phyloP scores from a whole-genome alignment of 1,139 yeast genomes.

The Zygosaccharomyces pseudobailii region DNA sequence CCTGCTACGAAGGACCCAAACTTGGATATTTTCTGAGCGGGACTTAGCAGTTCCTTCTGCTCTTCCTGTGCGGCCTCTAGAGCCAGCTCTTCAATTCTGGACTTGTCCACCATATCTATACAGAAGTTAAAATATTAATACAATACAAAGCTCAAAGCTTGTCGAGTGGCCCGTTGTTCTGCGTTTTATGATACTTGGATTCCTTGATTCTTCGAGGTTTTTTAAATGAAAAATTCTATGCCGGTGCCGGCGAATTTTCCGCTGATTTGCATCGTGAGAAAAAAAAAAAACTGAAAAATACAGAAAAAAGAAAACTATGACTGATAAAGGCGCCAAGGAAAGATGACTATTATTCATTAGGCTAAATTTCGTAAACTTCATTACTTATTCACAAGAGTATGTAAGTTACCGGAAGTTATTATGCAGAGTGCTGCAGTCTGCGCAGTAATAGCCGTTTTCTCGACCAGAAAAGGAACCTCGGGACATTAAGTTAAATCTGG shows the following conservation, averaged over 20 bases:
- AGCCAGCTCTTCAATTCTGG: slow-evolving; percentile 1
- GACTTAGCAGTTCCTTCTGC: slow-evolving; percentile 30
- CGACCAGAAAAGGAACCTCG: slow-evolving; percentile 10
- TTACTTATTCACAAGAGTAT: background rate
- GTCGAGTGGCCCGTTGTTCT: background rate
- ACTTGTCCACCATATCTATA: background rate
- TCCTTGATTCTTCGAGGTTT: background rate
- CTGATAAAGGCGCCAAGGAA: background rate
- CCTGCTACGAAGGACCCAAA: slow-evolving; percentile 89
- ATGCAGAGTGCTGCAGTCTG: slow-evolving; percentile 24
- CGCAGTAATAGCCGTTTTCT: slow-evolving; percentile 18
- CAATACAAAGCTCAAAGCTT: background rate
- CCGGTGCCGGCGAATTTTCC: background rate
- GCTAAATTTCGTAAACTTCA: slow-evolving; percentile 1
- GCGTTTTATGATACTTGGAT: background rate
- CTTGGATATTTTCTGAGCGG: slow-evolving; percentile 52
- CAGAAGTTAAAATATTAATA: background rate
- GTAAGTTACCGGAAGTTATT: slow-evolving; percentile 20
- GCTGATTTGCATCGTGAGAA: background rate
- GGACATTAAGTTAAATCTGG: slow-evolving; percentile 27
- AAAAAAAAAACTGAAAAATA: background rate
- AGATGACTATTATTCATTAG: background rate
- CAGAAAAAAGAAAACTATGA: background rate
- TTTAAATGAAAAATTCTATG: background rate
- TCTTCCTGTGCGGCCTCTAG: slow-evolving; percentile 14